Conservation (phyloP, 495 filamentous ascomycete species). For the Penicillium crystallinum region DNA sequence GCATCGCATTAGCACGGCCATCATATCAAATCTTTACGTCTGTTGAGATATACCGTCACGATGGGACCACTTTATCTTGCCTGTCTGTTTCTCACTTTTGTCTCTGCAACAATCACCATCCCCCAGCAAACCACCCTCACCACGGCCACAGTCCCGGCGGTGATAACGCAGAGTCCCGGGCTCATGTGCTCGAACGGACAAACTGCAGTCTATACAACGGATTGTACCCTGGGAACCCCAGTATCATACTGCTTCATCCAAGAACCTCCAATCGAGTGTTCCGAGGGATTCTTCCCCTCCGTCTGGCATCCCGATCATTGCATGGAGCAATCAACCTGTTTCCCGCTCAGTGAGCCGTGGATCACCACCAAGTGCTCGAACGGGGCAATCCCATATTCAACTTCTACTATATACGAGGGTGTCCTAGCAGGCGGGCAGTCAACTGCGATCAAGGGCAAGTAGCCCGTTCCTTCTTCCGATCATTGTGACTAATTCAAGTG, state of each 20-base stretch:
- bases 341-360: conserved; percentile 20
- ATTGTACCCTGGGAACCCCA: conserved; percentile 25
- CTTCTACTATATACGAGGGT: conserved; percentile 20
- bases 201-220: conserved; percentile 23
- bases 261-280: conserved; percentile 14
- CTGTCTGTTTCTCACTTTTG: not conserved
- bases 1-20: not conserved
- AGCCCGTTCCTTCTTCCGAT: not conserved
- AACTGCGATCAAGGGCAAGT: conserved; percentile 17
- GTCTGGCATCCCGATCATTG: conserved; percentile 31
- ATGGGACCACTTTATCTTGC: not conserved
- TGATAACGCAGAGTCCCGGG: conserved; percentile 11
- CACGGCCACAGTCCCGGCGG: not conserved
- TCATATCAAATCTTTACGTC: not conserved
- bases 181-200: conserved; percentile 20
- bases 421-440: conserved; percentile 16
- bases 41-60: not conserved
- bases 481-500: no score
- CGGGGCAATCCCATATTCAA: conserved; percentile 18
- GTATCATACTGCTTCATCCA: conserved; percentile 19
- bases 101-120: conserved; percentile 3
- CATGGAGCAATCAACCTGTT: conserved; percentile 22
- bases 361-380: conserved; percentile 26
- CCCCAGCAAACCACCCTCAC: conserved; percentile 9
- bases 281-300: conserved; percentile 19